Base-by-base conservation (phyloP, 2,329 filamentous ascomycete species). In the Tolypocladium cylindrosporum region DNA sequence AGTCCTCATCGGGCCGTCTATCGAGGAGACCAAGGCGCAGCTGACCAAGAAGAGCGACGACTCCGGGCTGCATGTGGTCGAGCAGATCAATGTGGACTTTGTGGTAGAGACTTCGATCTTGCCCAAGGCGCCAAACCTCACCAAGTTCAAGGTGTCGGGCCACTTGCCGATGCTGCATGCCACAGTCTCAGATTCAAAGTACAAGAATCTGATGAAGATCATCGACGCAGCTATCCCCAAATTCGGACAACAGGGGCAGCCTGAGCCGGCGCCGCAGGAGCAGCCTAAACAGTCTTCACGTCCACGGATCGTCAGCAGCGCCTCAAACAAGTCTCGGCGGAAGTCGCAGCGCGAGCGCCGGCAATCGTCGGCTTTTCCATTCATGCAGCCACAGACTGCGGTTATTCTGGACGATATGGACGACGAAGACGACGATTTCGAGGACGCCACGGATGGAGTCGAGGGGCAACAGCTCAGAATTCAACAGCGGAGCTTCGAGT, bases 51-150 rank as follows among this genome's bases (percentile, higher is more conserved):
- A 84, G 61, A 83, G 87, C 34, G 83, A 88, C 8, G 79, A 81
- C 1, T 87, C 87, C 58, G 86, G 87, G 61, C 81, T 95, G 63
- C 93, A 97, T 69, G 86, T 99, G 57, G 90, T 99, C 41, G 93
- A 99, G 71, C 87, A 90, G 63, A 99, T 99, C 76, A 99, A 96
- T 64, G 89, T 99, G 65, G 90, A 97, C 70, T 97, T 99, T 70
- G 86, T 91, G 13, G 85, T 99, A n/a, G 92, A 97, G 70, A 88
- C 89, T 24, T 99, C 92, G 9, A 99, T 99, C 64, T 78, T 99
- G n/a, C 94, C 94, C 0, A 97, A 97, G 69, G 91, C 91, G 0
- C 89, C 93, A 0, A 95, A 97, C 62, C 77, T 99, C 54, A 95
- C 94, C 16, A 94, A 94, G 67, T 87, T 97, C 64, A 88, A 90